These are phyloP conservation scores for Collybia sp. DNA, from an alignment of 768 basidiomycete species.

Conservation along the genomic window DNA sequence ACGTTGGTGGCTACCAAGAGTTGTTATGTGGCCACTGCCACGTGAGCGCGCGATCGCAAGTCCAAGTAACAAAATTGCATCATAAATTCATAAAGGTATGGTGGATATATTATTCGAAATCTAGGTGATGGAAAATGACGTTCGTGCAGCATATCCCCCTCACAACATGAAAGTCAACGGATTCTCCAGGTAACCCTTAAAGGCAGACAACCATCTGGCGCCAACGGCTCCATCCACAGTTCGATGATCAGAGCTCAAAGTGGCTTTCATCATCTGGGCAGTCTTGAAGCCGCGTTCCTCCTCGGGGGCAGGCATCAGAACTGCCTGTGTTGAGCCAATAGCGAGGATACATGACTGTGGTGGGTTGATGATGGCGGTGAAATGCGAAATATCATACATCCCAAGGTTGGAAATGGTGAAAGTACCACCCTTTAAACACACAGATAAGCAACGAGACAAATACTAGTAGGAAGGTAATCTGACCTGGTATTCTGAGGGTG, in stretches of 20 bases:
- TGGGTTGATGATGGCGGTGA: conserved; percentile 98
- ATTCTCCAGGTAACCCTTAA: conserved; percentile 96
- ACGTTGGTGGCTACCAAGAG: too few relatives aligned
- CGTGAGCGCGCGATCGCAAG: too few relatives aligned
- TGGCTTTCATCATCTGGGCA: conserved; percentile 90
- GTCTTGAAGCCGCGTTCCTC: conserved; percentile 95
- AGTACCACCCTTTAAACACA: conserved; percentile 70
- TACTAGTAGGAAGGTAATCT: conserved; percentile 6
- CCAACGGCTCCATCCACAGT: conserved; percentile 96
- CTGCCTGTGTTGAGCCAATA: conserved; percentile 83
- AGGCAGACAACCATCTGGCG: conserved; percentile 87
- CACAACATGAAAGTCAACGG: conserved; percentile 95
- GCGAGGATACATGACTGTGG: conserved; percentile 98
- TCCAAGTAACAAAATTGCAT: neutral
- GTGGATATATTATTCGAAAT: conserved; percentile 9
- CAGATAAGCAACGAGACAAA: neutral
- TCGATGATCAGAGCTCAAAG: conserved; percentile 92
- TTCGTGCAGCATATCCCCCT: conserved; percentile 18
- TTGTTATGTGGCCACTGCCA: too few relatives aligned
- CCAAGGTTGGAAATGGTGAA: conserved; percentile 99
- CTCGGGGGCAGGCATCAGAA: conserved; percentile 80
- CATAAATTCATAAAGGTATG: conserved; percentile 1
- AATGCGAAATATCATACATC: conserved; percentile 94
- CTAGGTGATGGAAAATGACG: conserved; percentile 3
- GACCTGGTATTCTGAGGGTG: conserved; percentile 95